Percentiles rank a stretch among this genome's conserved stretches.
Conservation (phyloP, 495 filamentous ascomycete species). For the Haplographium delicatum region DNA sequence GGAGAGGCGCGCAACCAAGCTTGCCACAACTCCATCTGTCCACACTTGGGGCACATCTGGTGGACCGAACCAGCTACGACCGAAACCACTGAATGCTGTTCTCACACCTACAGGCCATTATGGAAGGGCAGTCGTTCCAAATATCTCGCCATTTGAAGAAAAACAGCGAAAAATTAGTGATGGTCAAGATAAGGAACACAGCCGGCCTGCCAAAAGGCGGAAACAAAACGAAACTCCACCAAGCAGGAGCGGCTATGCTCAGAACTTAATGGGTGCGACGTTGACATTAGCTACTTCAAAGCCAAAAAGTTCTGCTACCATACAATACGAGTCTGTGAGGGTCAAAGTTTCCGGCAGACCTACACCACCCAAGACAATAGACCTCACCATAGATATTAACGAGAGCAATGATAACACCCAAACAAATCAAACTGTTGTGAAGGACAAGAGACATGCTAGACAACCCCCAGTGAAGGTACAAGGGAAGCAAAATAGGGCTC, state of each 20-base stretch:
- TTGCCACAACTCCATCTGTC: slow-evolving; percentile 7
- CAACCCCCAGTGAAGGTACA: slow-evolving; percentile 1
- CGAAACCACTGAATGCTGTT: slow-evolving; percentile 39
- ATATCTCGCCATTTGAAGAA: slow-evolving; percentile 46
- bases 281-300: slow-evolving; percentile 32
- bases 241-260: slow-evolving; percentile 45
- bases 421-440: neutral
- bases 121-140: slow-evolving; percentile 42
- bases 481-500: slow-evolving; percentile 9
- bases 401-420: neutral
- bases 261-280: slow-evolving; percentile 44
- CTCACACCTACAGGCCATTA: slow-evolving; percentile 45
- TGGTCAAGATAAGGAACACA: slow-evolving; percentile 1
- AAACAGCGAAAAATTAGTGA: slow-evolving; percentile 26
- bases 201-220: slow-evolving; percentile 20
- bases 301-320: slow-evolving; percentile 18
- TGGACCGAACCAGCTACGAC: slow-evolving; percentile 24
- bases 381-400: slow-evolving; percentile 20
- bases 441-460: neutral
- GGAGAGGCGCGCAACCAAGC: slow-evolving; percentile 33
- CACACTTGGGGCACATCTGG: slow-evolving; percentile 1
- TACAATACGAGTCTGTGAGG: slow-evolving; percentile 18
- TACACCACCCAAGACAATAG: slow-evolving; percentile 7
- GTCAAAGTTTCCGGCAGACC: neutral
- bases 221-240: slow-evolving; percentile 13